Evolutionary conservation across 1,284 basidiomycete genomes (phyloP), one percentile per base, ranked within the genome.

Genomic region (Naganishia sp.): DNA sequence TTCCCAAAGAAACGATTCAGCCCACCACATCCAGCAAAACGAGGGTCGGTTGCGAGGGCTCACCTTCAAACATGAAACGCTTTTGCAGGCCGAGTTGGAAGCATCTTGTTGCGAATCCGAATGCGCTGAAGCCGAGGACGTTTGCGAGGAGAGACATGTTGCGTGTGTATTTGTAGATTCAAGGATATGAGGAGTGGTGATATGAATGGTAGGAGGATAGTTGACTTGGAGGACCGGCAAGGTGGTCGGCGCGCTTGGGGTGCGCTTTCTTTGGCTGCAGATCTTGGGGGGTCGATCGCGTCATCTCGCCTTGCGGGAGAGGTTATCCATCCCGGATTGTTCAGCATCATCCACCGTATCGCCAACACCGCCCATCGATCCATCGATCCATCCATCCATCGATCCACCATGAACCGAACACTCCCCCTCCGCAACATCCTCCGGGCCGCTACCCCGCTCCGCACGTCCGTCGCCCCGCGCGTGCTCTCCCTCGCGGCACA

Each of bases 81-180:
- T 78, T 76, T 69, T 90, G 89, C 72, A 93, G 87, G 60, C 87
- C 88, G 25, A 92, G 86, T 79, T 92, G 90, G 71, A 89, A 89
- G 68, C 90, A 82, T 69, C 90, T 84, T 17, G 87, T 86, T 21
- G 86, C 86, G 64, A 92, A 85, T 35, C 90, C 90, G 74, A 91
- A 88, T 66, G 84, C 79, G 21, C 88, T 87, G 81, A 90, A 90
- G 55, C 90, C 90, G 75, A 90, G 74, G 71, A 92, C 81, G 76
- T 85, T 89, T 67, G 85, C 81, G 70, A 90, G 79, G 74, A 91
- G 82, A 55, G 88, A 81, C 89, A 91, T 92, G 72, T 17, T 54
- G 55, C 21, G 42, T 10, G 42, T 35, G 39, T n/a, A 2, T 39
- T 39, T 39, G 35, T 13, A 6, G 28, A 28, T 45, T 46, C 41